Evolutionary conservation across 164 flowering plant genomes (phyloP).

Genomic region (Vitis vinifera): DNA sequence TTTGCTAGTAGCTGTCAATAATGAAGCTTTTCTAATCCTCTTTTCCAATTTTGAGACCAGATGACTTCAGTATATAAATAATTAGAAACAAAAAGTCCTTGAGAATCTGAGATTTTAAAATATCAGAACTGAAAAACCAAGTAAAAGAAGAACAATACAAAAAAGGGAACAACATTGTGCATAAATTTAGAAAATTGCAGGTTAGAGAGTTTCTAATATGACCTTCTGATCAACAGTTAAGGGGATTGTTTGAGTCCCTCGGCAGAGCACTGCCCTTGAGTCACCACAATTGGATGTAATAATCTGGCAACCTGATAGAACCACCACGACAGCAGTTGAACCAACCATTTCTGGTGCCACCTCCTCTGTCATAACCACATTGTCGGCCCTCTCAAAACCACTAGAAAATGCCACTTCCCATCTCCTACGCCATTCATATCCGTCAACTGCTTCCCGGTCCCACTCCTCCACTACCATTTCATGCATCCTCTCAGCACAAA

Average conservation of each 20-base stretch:
- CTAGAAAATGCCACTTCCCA: conserved; percentile 53
- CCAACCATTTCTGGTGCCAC: conserved; percentile 66
- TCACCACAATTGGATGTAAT: conserved; percentile 77
- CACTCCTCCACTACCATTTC: conserved; percentile 57
- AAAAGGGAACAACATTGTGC: background rate
- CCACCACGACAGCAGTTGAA: conserved; percentile 66
- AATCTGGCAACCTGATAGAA: conserved; percentile 70
- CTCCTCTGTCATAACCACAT: conserved; percentile 32
- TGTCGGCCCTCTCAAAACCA: conserved; percentile 57
- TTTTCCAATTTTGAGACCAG: background rate
- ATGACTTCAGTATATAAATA: too few species aligned
- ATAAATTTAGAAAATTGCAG: background rate
- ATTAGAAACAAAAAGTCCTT: too few species aligned
- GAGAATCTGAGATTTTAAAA: too few species aligned
- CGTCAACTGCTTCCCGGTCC: conserved; percentile 32
- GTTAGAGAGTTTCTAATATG: background rate
- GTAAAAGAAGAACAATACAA: background rate
- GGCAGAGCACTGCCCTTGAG: conserved; percentile 74
- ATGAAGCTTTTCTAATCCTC: background rate
- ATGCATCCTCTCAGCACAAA: conserved; percentile 60
- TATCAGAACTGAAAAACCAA: background rate
- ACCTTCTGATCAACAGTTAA: conserved; percentile 81
- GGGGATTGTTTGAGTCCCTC: conserved; percentile 50
- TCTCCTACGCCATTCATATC: conserved; percentile 48
- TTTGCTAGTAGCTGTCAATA: too few species aligned